Percentiles rank a stretch among this genome's conserved stretches.
Conservation (phyloP, 371 early-diverging fungal species). For the Rhizopus microsporus region DNA sequence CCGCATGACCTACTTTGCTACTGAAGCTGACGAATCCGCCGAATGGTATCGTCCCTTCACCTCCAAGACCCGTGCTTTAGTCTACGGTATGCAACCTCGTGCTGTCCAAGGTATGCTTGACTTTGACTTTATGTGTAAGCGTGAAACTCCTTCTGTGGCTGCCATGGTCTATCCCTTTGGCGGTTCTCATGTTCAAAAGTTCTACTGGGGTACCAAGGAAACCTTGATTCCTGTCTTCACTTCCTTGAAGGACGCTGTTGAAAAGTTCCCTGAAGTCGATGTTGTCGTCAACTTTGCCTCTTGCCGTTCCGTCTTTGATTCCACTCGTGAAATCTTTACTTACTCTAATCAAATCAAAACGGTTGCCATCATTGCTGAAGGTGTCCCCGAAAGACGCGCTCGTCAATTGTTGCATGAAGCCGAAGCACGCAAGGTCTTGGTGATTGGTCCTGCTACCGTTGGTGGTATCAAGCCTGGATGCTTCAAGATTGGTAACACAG, state of each 20-base stretch:
- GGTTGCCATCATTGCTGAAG: conserved; percentile 97
- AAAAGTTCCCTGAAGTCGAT: conserved; percentile 90
- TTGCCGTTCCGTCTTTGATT: conserved; percentile 91
- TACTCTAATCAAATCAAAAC: conserved; percentile 81
- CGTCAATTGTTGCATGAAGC: conserved; percentile 88
- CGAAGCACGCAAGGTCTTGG: conserved; percentile 77
- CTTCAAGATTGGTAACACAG: conserved; percentile 99
- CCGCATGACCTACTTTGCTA: conserved; percentile 60
- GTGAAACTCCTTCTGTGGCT: conserved; percentile 94
- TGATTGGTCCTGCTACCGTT: conserved; percentile 98
- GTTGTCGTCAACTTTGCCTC: conserved; percentile 97
- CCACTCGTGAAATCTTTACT: conserved; percentile 86
- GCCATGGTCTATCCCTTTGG: conserved; percentile 99
- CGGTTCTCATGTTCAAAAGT: conserved; percentile 96
- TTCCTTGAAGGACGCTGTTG: conserved; percentile 80
- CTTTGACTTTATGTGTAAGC: conserved; percentile 98
- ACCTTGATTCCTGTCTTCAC: conserved; percentile 93
- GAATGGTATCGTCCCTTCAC: conserved; percentile 86
- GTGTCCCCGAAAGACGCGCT: conserved; percentile 97
- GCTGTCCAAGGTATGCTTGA: conserved; percentile 99
- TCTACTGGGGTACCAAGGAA: conserved; percentile 99
- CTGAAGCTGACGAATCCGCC: conserved; percentile 23
- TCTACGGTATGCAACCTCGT: conserved; percentile 98
- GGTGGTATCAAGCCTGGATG: conserved; percentile 99
- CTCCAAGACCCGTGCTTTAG: conserved; percentile 88